A percentile compares a stretch with the other conserved stretches of the same genome.
Conservation (phyloP, 768 basidiomycete species). For the Russula earlei region DNA sequence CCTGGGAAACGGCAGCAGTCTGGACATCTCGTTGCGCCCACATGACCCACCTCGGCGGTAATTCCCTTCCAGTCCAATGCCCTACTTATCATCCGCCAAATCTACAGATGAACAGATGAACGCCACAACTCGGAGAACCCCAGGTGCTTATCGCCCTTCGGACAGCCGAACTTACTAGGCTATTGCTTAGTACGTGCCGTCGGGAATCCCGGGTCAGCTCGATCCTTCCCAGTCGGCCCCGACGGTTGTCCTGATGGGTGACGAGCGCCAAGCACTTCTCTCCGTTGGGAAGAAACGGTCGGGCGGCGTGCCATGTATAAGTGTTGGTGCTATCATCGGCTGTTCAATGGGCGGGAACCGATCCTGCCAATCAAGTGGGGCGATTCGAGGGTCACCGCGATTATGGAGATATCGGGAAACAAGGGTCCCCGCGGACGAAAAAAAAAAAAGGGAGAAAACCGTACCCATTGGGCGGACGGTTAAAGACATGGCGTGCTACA, state of each 20-base stretch:
- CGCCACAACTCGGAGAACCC: conserved; percentile 14
- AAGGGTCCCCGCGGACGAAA: conserved; percentile 6
- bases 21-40: conserved; percentile 11
- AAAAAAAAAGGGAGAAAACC: neutral
- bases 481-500: neutral
- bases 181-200: conserved; percentile 17
- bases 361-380: conserved; percentile 1
- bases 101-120: conserved; percentile 10
- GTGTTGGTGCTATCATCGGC: neutral
- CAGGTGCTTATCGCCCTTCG: conserved; percentile 17
- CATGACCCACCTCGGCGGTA: neutral
- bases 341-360: neutral
- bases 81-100: conserved; percentile 11
- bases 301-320: neutral
- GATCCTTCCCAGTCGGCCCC: neutral
- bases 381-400: neutral
- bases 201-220: neutral
- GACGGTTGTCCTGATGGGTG: neutral
- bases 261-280: neutral
- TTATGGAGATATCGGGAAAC: conserved; percentile 6
- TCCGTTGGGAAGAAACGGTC: neutral
- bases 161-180: conserved; percentile 14
- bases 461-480: neutral
- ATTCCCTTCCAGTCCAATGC: neutral
- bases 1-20: conserved; percentile 11